Evolutionary conservation across 768 basidiomycete genomes (phyloP).

Genomic region (Hericium rajendrae): DNA sequence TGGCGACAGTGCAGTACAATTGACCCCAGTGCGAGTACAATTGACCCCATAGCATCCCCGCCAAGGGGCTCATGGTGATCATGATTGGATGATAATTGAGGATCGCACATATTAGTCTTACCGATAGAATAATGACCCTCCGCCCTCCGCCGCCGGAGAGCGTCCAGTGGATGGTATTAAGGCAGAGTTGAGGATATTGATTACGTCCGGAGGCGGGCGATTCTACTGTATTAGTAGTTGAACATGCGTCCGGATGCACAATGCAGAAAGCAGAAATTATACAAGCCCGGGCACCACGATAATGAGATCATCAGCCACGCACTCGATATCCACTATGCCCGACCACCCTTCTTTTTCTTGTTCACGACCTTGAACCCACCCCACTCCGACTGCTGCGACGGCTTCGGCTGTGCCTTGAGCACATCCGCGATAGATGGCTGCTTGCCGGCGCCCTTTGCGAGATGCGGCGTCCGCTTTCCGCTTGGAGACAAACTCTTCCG

Average conservation of each 20-base stretch:
- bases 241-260: not conserved
- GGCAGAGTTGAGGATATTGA: not conserved
- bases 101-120: too few relatives aligned
- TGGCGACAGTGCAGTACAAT: too few relatives aligned
- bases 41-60: too few relatives aligned
- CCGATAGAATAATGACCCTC: too few relatives aligned
- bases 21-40: too few relatives aligned
- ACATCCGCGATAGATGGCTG: constrained; percentile 77
- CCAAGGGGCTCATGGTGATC: too few relatives aligned
- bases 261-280: not conserved
- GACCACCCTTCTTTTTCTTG: constrained; percentile 85
- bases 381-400: constrained; percentile 65
- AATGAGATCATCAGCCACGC: not conserved
- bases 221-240: not conserved
- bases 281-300: not conserved
- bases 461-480: constrained; percentile 73
- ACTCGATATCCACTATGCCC: constrained; percentile 29
- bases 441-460: constrained; percentile 39
- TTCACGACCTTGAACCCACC: constrained; percentile 87
- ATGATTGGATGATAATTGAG: too few relatives aligned
- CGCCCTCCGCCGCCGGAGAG: too few relatives aligned
- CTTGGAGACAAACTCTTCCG: constrained; percentile 80
- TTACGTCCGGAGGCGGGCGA: not conserved
- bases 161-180: too few relatives aligned
- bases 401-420: constrained; percentile 80